Base-by-base conservation (phyloP, 2,329 filamentous ascomycete genomes). In the Cordyceps cateniannulata region DNA sequence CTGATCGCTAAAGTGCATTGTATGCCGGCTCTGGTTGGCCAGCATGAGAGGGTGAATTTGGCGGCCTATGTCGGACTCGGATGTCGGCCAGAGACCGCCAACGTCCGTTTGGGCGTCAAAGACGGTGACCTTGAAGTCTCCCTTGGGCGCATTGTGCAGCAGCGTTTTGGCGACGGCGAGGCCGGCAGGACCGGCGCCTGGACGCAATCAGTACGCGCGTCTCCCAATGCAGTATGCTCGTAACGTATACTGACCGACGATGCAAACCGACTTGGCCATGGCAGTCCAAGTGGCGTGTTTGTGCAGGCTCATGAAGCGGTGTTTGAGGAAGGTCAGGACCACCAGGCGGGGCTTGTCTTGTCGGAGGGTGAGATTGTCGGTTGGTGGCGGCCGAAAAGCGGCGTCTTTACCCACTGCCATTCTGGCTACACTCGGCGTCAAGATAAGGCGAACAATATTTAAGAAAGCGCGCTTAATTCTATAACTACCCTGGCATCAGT, bases 21-120 rank as follows among this genome's bases (percentile, higher is more conserved):
- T 91, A 71, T 91, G 90, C 50, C 82, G 83, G 74, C 88, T 92
- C 67, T 93, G 84, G 70, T 96, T 96, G 4, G 84, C 84, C 18
- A 83, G 78, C 79, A 89, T 89, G 57, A 88, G 80, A 9, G 87
- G 88, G 63, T 88, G 84, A 18, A 88, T 74, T 44, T 83, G 74
- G 2, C 83, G 79, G 1, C 66, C 73, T n/a, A 63, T 65, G 59
- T 86, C 84, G 2, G 74, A 65, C 58, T 76, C 79, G 14, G 73
- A 72, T 1, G 77, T 74, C 3, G 88, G 87, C 91, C 91, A 96
- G n/a, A 95, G 81, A 0, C 91, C 91, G 12, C 90, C 91, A 18
- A 93, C 79, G 44, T 83, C 80, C 38, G 79, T 69, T 51, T 85
- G 81, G 18, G 81, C 76, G 53, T 96, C 91, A 67, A 88, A 90